phyloP scores from a whole-genome alignment of 495 filamentous ascomycete genomes.

The Penicillium odoratum region DNA sequence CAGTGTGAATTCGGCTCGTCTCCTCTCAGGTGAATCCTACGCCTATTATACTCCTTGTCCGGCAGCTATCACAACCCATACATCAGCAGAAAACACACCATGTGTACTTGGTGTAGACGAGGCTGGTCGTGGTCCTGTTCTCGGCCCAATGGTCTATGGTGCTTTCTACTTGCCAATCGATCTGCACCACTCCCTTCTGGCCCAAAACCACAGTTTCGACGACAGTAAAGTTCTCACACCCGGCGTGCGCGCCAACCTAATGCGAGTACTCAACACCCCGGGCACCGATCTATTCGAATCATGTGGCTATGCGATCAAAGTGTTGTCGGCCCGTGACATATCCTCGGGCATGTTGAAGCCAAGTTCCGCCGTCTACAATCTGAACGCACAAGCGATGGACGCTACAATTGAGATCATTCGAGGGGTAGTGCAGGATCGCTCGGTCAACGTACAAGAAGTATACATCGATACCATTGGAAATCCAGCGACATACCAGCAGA shows the following conservation, averaged over 20 bases:
- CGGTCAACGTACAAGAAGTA: conserved; percentile 81
- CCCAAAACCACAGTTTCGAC: conserved; percentile 78
- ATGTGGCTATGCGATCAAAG: conserved; percentile 80
- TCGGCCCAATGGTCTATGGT: conserved; percentile 97
- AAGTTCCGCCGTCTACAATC: conserved; percentile 67
- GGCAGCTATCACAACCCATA: conserved; percentile 43
- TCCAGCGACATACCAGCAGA: conserved; percentile 77
- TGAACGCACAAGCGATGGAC: conserved; percentile 98
- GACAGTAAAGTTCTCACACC: conserved; percentile 88
- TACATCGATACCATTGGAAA: conserved; percentile 95
- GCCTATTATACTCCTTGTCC: conserved; percentile 79
- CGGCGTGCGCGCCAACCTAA: conserved; percentile 67
- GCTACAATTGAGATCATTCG: conserved; percentile 85
- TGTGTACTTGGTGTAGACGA: conserved; percentile 90
- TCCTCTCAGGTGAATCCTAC: conserved; percentile 76
- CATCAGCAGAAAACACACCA: conserved; percentile 35
- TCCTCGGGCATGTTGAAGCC: conserved; percentile 76
- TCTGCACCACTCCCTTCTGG: conserved; percentile 69
- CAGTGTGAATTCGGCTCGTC: conserved; percentile 60
- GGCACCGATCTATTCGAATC: conserved; percentile 60
- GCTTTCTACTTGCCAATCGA: conserved; percentile 77
- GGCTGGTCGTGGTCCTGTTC: conserved; percentile 90
- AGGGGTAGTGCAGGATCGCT: conserved; percentile 64
- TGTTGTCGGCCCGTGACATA: conserved; percentile 84
- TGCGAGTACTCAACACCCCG: conserved; percentile 71